Percentiles rank a stretch among this genome's conserved stretches.
These are phyloP conservation scores for Macrocybe gigantea DNA, from an alignment of 768 basidiomycete species.

Conservation along the genomic window DNA sequence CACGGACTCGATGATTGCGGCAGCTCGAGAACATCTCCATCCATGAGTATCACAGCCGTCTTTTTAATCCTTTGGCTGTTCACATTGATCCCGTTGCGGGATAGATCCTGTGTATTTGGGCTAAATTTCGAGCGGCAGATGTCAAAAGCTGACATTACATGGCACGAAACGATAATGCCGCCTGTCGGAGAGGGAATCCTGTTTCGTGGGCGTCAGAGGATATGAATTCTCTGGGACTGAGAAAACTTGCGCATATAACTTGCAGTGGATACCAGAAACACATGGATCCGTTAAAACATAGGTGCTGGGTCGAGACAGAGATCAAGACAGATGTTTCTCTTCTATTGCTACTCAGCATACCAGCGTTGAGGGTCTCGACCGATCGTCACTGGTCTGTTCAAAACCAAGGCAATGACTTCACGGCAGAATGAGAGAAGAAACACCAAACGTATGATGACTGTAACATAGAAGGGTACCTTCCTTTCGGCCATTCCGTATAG, in stretches of 20 bases:
- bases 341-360: conserved; percentile 24
- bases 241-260: conserved; percentile 65
- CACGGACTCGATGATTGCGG: conserved; percentile 57
- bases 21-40: conserved; percentile 66
- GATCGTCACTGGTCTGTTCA: conserved; percentile 60
- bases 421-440: background rate
- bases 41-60: conserved; percentile 65
- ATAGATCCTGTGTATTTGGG: conserved; percentile 49
- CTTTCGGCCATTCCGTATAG: conserved; percentile 52
- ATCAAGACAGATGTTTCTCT: background rate
- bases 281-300: conserved; percentile 60
- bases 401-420: conserved; percentile 52
- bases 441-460: background rate
- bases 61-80: conserved; percentile 69
- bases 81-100: conserved; percentile 68
- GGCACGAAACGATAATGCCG: conserved; percentile 73
- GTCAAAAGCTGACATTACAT: conserved; percentile 33
- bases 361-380: conserved; percentile 69
- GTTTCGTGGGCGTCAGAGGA: conserved; percentile 5
- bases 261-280: conserved; percentile 72
- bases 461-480: conserved; percentile 43
- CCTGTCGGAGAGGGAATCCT: conserved; percentile 70
- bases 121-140: background rate
- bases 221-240: background rate
- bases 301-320: conserved; percentile 26